Percentiles rank a stretch among this genome's conserved stretches.
These are phyloP conservation scores for Colletotrichum karsti DNA, from an alignment of 2,329 filamentous ascomycete genomes.

Conservation along the genomic window DNA sequence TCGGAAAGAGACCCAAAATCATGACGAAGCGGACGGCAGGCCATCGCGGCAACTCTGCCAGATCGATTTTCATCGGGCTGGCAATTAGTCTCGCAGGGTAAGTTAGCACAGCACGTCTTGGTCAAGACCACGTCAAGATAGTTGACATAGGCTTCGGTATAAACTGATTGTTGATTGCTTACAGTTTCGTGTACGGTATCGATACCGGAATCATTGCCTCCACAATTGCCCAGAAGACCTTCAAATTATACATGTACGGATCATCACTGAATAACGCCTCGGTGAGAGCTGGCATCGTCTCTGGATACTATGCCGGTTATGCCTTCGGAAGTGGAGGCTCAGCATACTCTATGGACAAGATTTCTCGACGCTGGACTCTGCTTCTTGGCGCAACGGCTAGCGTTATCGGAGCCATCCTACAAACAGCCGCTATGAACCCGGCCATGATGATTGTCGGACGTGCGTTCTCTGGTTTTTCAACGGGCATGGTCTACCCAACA, in stretches of 20 bases:
- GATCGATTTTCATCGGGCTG: neutral
- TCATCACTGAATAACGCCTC: neutral
- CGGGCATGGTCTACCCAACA: slow-evolving; percentile 33
- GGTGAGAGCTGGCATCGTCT: slow-evolving; percentile 19
- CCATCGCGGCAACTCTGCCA: slow-evolving; percentile 20
- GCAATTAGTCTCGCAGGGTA: slow-evolving; percentile 24
- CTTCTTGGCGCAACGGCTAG: slow-evolving; percentile 10
- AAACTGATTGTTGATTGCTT: neutral
- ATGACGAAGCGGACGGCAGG: slow-evolving; percentile 1
- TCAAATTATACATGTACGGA: slow-evolving; percentile 29
- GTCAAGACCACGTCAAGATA: neutral
- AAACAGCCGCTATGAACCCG: slow-evolving; percentile 32
- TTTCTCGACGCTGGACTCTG: slow-evolving; percentile 6
- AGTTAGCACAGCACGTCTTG: neutral
- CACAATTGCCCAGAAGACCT: slow-evolving; percentile 25
- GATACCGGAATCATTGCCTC: slow-evolving; percentile 19
- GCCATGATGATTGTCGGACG: slow-evolving; percentile 39
- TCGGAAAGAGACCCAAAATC: too few species aligned
- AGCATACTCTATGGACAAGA: slow-evolving; percentile 19
- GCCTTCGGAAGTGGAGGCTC: slow-evolving; percentile 20
- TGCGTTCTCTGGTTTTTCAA: slow-evolving; percentile 33
- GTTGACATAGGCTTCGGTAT: too few species aligned
- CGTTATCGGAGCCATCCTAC: slow-evolving; percentile 24
- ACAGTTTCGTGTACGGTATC: neutral
- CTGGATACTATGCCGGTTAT: slow-evolving; percentile 25